phyloP scores from a whole-genome alignment of 2,329 filamentous ascomycete genomes.

The Colletotrichum noveboracense region DNA sequence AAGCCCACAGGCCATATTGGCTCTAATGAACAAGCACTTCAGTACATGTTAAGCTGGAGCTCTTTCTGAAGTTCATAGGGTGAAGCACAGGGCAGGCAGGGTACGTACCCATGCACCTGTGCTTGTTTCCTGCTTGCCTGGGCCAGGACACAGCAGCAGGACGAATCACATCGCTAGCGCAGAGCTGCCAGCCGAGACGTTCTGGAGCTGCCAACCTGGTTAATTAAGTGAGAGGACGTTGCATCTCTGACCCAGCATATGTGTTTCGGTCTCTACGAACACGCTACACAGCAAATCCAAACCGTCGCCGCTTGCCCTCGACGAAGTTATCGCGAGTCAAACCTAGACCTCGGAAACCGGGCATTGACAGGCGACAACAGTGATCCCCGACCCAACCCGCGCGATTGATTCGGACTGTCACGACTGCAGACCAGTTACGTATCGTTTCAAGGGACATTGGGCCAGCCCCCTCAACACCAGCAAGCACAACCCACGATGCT shows the following conservation, averaged over 20 bases:
- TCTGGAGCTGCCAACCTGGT: conserved; percentile 21
- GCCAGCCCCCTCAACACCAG: background rate
- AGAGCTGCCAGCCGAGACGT: conserved; percentile 17
- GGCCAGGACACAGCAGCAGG: background rate
- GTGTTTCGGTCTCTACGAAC: conserved; percentile 1
- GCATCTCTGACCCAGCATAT: conserved; percentile 9
- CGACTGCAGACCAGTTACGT: background rate
- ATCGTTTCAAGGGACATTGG: background rate
- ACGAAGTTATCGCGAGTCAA: background rate
- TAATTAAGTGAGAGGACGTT: conserved; percentile 7
- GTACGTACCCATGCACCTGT: background rate
- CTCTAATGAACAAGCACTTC: background rate
- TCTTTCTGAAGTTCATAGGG: background rate
- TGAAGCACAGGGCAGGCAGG: background rate
- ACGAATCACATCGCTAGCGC: conserved; percentile 20
- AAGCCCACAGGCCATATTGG: background rate
- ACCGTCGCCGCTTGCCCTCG: background rate
- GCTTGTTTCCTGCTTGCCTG: background rate
- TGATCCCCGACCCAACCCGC: background rate
- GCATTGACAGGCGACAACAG: background rate
- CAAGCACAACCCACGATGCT: conserved; percentile 67
- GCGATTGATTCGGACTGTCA: background rate
- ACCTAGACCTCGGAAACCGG: background rate
- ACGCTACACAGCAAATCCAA: background rate
- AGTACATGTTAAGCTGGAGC: background rate